Percentiles rank a stretch among this genome's conserved stretches.
These are phyloP conservation scores for Arabidopsis arenosa DNA, from an alignment of 345 rosid genomes.

Conservation along the genomic window DNA sequence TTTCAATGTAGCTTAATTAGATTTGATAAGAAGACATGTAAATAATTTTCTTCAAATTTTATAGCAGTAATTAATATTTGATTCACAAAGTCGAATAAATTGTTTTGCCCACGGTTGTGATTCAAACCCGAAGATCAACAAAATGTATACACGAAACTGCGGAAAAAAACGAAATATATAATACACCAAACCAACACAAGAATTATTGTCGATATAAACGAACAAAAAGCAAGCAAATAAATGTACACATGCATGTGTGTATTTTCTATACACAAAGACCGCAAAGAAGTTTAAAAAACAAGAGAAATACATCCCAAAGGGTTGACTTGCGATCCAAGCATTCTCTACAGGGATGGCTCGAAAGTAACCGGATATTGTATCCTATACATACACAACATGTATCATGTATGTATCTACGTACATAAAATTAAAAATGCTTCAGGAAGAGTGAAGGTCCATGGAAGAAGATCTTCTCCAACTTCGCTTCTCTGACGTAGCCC, in stretches of 20 bases:
- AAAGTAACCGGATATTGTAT: not conserved
- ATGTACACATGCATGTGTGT: not conserved
- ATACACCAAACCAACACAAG: too few relatives aligned
- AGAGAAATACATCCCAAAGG: too few relatives aligned
- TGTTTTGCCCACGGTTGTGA: too few relatives aligned
- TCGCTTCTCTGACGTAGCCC: constrained; percentile 58
- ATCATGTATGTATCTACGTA: not conserved
- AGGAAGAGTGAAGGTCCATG: constrained; percentile 44
- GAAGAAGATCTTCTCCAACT: constrained; percentile 54
- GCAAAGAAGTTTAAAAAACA: too few relatives aligned
- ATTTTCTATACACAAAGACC: not conserved
- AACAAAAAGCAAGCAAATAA: not conserved
- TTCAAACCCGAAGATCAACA: too few relatives aligned
- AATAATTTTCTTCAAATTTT: not conserved
- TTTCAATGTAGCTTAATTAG: not conserved
- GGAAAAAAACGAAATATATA: too few relatives aligned
- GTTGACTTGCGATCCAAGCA: constrained; percentile 9
- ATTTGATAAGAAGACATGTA: not conserved
- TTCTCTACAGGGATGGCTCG: not conserved
- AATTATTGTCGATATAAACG: not conserved
- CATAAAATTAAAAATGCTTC: not conserved
- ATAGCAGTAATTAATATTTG: too few relatives aligned
- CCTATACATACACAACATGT: not conserved
- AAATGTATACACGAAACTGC: too few relatives aligned
- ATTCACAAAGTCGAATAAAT: not conserved